Base-by-base conservation (phyloP, 768 basidiomycete genomes). In the Mycena polygramma region DNA sequence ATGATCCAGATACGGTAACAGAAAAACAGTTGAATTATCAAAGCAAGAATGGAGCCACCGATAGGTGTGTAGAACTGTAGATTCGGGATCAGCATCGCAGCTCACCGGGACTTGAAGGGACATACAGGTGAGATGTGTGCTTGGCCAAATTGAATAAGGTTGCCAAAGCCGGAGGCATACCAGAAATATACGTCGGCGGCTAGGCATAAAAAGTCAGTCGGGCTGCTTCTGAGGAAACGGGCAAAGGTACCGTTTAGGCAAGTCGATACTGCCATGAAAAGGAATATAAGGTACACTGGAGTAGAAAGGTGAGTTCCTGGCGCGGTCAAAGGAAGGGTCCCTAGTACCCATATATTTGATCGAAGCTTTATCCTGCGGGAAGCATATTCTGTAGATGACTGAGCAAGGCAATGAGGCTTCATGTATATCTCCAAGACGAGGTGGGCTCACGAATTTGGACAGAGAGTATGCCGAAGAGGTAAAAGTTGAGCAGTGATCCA, bases 1-100 rank as follows among this genome's bases (percentile, higher is more conserved):
- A 71, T 71, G 41, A 71, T 26, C 62, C 66, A 68, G 62, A 71
- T 71, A 57, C 70, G 70, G 57, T 71, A 71, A 45, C 60, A 63
- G 57, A 71, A 71, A 51, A 71, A 71, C 20, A 71, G 57, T 49
- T 71, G 70, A 30, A 71, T 60, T 9, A 65, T 17, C 24, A 46
- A 53, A n/a, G 63, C 68, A 43, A 70, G 59, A 24, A 65, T 26
- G 14, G 63, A 65, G 19, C 68, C 68, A 19, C 49, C 30, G 6
- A 71, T 71, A 2, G 70, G 70, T 5, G 70, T 71, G 62, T 71
- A 71, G 36, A 71, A 71, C 70, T 67, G 30, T 7, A 19, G 19
- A 20, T 15, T 37, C n/a, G 30, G 43, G 13, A 59, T 70, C 15
- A 64, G 57, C 19, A 43, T 17, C 22, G 30, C 8, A 49, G 24